Conservation (phyloP, 495 filamentous ascomycete genomes). For the Aspergillus ostianus region DNA sequence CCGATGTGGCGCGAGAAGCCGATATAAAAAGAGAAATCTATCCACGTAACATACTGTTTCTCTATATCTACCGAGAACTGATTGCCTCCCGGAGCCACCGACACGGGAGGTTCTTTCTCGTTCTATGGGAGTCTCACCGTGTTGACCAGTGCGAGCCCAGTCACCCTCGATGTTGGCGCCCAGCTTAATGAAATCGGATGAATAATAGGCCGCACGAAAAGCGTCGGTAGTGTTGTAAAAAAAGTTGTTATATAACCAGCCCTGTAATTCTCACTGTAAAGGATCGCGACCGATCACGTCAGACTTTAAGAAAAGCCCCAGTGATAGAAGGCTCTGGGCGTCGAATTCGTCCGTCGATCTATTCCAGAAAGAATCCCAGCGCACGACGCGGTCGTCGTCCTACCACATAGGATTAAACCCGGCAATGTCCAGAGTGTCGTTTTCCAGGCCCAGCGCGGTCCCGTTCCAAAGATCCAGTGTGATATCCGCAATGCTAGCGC, state of each 20-base stretch:
- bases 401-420: conserved; percentile 20
- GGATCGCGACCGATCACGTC: conserved; percentile 20
- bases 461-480: conserved; percentile 17
- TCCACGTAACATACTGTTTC: conserved; percentile 17
- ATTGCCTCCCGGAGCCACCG: conserved; percentile 14
- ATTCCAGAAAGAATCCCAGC: conserved; percentile 22
- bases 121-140: conserved; percentile 13
- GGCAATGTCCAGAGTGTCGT: conserved; percentile 18
- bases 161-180: conserved; percentile 15
- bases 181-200: conserved; percentile 16
- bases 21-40: conserved; percentile 22
- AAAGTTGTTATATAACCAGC: conserved; percentile 22
- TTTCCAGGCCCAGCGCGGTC: conserved; percentile 16
- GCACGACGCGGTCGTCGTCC: conserved; percentile 16
- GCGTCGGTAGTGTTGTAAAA: conserved; percentile 19
- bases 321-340: conserved; percentile 10
- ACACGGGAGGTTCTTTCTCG: conserved; percentile 14
- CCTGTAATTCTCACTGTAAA: conserved; percentile 18
- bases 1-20: conserved; percentile 16
- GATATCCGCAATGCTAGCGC: conserved; percentile 15
- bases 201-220: conserved; percentile 18
- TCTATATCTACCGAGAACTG: conserved; percentile 18
- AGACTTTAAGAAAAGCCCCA: conserved; percentile 19
- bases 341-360: conserved; percentile 14
- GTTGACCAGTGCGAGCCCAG: conserved; percentile 19